Evolutionary conservation across 164 flowering plant genomes (phyloP), one percentile per base, ranked within the genome.

Genomic region (Tinospora cordifolia): DNA sequence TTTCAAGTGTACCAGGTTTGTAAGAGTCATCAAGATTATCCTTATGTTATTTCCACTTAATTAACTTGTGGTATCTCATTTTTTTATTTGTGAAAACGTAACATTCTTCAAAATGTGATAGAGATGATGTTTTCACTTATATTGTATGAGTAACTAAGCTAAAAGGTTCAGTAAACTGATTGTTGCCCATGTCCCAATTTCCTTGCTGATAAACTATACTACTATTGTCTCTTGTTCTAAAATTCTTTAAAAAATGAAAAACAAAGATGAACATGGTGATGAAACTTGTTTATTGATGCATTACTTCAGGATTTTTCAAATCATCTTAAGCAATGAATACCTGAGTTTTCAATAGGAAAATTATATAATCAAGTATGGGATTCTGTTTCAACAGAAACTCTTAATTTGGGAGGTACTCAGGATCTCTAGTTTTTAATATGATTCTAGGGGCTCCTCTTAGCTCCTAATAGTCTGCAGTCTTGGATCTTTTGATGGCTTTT

Each of bases 1-100:
- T 15, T 69, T 75, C 86, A 15, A 75, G 72, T 40, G 58, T 69
- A 11, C 72, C 89, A 79, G 98, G 97, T 89, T 8, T 69, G 78
- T 58, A 34, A 40, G 64, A 6, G 58, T 51, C 19, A 2, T 51
- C 22, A 41, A 41, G 13, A 21, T 22, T 36, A 51, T 13, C 27
- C 15, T 49, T 51, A 17, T 51, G 21, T n/a, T 19, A n/a, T 51
- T 51, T 4, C 3, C 17, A 15, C 59, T 51, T n/a, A 51, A 51
- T 51, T 14, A 51, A 17, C 59, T 14, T 51, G 59, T 51, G 7
- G 19, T 51, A 8, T 6, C 3, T 5, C 2, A 4, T 51, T 51
- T 17, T 15, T n/a, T n/a, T 15, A 15, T 15, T 51, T 51, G 59
- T 51, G 59, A 51, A 51, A 51, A n/a, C 3, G 36, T 14, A 51